Percentiles rank a stretch among this genome's conserved stretches.
Conservation (phyloP, 2,329 filamentous ascomycete genomes). For the Zymoseptoria tritici region DNA sequence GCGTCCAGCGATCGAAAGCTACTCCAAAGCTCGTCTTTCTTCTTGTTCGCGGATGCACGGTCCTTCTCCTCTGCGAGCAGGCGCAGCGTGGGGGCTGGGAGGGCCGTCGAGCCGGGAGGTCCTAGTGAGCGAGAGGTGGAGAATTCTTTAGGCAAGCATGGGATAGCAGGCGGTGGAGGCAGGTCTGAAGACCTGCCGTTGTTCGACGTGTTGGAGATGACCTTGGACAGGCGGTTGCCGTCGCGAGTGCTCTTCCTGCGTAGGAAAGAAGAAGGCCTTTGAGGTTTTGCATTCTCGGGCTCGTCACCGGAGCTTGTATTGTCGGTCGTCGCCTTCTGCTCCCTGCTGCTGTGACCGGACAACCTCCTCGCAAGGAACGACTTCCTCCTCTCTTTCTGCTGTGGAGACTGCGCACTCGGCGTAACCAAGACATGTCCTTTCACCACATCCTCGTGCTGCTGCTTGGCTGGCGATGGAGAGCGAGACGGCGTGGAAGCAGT, state of each 20-base stretch:
- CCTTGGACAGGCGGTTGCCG: slow-evolving; percentile 8
- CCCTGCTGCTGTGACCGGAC: slow-evolving; percentile 6
- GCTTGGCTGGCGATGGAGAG: slow-evolving; percentile 27
- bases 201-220: slow-evolving; percentile 5
- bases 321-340: slow-evolving; percentile 11
- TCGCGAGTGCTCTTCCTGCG: slow-evolving; percentile 14
- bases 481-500: slow-evolving; percentile 23
- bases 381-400: slow-evolving; percentile 9
- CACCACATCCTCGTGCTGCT: slow-evolving; percentile 1
- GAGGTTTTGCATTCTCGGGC: slow-evolving; percentile 9
- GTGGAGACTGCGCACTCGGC: slow-evolving; percentile 5
- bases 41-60: slow-evolving; percentile 34
- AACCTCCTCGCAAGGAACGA: slow-evolving; percentile 8
- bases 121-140: slow-evolving; percentile 41
- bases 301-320: slow-evolving; percentile 11
- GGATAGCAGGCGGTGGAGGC: slow-evolving; percentile 28
- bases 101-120: slow-evolving; percentile 27
- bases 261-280: slow-evolving; percentile 15
- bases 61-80: slow-evolving; percentile 32
- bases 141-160: slow-evolving; percentile 42
- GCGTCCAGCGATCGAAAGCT: slow-evolving; percentile 61
- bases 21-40: slow-evolving; percentile 63
- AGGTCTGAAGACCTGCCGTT: slow-evolving; percentile 1
- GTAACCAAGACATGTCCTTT: not conserved
- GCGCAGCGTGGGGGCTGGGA: slow-evolving; percentile 38